Evolutionary conservation across 2,329 filamentous ascomycete genomes (phyloP).

Genomic region (Sarocladiaceae sp.): DNA sequence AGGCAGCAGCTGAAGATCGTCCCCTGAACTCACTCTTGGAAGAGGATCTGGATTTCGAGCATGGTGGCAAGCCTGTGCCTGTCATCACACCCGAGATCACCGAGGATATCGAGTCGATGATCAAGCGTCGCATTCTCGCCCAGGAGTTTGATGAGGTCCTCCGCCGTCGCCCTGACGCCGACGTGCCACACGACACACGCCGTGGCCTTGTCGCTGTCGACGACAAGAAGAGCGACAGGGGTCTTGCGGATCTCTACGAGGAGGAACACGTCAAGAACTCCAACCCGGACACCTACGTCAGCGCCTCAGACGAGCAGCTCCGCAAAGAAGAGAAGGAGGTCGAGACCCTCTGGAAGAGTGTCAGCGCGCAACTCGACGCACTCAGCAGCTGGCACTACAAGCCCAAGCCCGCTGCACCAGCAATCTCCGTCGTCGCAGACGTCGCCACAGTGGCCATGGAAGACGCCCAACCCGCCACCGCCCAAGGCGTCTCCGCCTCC

Average conservation of each 20-base stretch:
- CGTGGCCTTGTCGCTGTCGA: slow-evolving; percentile 75
- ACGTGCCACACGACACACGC: slow-evolving; percentile 53
- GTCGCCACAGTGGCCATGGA: slow-evolving; percentile 92
- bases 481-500: slow-evolving; percentile 60
- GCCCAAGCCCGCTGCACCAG: slow-evolving; percentile 75
- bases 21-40: slow-evolving; percentile 90
- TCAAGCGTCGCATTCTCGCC: slow-evolving; percentile 86
- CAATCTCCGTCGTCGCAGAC: slow-evolving; percentile 80
- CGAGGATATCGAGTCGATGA: slow-evolving; percentile 85
- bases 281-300: slow-evolving; percentile 74
- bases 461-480: slow-evolving; percentile 82
- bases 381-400: slow-evolving; percentile 94
- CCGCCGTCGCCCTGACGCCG: slow-evolving; percentile 69
- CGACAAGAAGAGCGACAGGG: slow-evolving; percentile 79
- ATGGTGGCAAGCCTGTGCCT: slow-evolving; percentile 87
- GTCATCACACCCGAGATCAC: slow-evolving; percentile 88
- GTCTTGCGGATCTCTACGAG: slow-evolving; percentile 89
- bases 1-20: slow-evolving; percentile 74
- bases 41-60: slow-evolving; percentile 92
- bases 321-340: slow-evolving; percentile 80
- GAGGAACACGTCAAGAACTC: slow-evolving; percentile 76
- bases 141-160: slow-evolving; percentile 90
- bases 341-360: slow-evolving; percentile 72
- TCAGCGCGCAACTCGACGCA: slow-evolving; percentile 75
- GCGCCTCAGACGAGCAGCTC: slow-evolving; percentile 74